Percentiles rank a stretch among this genome's conserved stretches.
These are phyloP conservation scores for Cladosporium sp. DNA, from an alignment of 2,329 filamentous ascomycete species.

Conservation along the genomic window DNA sequence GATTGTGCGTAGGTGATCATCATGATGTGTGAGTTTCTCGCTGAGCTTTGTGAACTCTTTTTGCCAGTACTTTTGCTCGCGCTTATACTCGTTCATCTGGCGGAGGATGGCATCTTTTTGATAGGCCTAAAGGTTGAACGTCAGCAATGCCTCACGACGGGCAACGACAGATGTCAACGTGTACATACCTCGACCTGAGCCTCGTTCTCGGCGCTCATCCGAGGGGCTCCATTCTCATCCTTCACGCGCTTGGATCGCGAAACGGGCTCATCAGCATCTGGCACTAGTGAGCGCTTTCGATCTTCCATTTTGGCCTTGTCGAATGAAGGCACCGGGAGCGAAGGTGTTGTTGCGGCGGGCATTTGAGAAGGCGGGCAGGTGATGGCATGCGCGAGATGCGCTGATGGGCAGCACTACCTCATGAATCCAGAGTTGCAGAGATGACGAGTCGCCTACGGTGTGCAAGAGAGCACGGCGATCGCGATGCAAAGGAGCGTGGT, in stretches of 20 bases:
- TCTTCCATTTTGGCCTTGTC: conserved; percentile 97
- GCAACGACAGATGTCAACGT: conserved; percentile 10
- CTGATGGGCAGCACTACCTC: conserved; percentile 12
- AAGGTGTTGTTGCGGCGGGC: conserved; percentile 24
- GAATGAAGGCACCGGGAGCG: conserved; percentile 66
- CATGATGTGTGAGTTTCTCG: conserved; percentile 74
- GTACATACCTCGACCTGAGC: conserved; percentile 69
- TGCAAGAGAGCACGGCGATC: not conserved
- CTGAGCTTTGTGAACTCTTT: conserved; percentile 74
- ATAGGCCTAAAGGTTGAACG: conserved; percentile 59
- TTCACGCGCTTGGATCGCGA: conserved; percentile 87
- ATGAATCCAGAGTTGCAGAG: not conserved
- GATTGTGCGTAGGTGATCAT: conserved; percentile 86
- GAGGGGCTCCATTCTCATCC: conserved; percentile 68
- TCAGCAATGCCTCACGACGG: not conserved
- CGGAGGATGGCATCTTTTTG: conserved; percentile 96
- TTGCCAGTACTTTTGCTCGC: conserved; percentile 79
- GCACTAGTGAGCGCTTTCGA: conserved; percentile 88
- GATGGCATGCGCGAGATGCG: conserved; percentile 12
- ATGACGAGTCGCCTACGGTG: not conserved
- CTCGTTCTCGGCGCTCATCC: conserved; percentile 65
- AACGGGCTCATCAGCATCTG: conserved; percentile 74
- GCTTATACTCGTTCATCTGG: conserved; percentile 97
- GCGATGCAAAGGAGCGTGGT: not conserved
- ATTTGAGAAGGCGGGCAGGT: conserved; percentile 16